Percentiles rank a stretch among this genome's conserved stretches.
These are phyloP conservation scores for Capsicum pubescens DNA, from an alignment of 257 asterid species.

Conservation along the genomic window DNA sequence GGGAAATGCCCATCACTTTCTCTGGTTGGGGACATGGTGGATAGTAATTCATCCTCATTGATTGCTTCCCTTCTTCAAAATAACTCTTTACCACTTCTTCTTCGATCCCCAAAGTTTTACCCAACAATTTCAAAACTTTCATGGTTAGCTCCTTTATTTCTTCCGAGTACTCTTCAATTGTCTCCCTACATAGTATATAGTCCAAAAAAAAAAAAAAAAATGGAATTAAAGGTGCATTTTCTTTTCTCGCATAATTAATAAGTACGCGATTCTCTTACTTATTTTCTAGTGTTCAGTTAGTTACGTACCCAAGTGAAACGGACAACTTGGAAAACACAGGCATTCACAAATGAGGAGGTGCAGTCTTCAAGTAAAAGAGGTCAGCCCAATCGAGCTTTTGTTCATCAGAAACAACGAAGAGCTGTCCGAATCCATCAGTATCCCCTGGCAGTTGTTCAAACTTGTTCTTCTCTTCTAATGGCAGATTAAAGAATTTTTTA, in stretches of 20 bases:
- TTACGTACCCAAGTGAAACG: not conserved
- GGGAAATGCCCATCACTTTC: too few relatives aligned
- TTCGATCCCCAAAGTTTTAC: not conserved
- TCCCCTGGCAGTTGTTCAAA: not conserved
- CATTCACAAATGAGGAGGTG: not conserved
- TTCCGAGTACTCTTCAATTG: not conserved
- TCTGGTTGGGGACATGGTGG: too few relatives aligned
- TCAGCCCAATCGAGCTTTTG: not conserved
- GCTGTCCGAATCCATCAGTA: not conserved
- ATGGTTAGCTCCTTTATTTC: not conserved
- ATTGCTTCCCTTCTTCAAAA: not conserved
- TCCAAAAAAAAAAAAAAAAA: not conserved
- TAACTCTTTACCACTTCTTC: not conserved
- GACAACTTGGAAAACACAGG: not conserved
- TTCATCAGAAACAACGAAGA: not conserved
- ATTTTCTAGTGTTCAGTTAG: too few relatives aligned
- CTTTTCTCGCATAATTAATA: too few relatives aligned
- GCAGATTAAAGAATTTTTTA: too few relatives aligned
- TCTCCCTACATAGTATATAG: not conserved
- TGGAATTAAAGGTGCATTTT: too few relatives aligned
- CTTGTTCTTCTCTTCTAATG: not conserved
- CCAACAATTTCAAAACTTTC: not conserved
- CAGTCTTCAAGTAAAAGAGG: not conserved
- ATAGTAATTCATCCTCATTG: too few relatives aligned
- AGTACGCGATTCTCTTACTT: too few relatives aligned